A percentile compares a stretch with the other conserved stretches of the same genome.
These are phyloP conservation scores for Mycena sp. DNA, from an alignment of 1,284 basidiomycete species.

Conservation along the genomic window DNA sequence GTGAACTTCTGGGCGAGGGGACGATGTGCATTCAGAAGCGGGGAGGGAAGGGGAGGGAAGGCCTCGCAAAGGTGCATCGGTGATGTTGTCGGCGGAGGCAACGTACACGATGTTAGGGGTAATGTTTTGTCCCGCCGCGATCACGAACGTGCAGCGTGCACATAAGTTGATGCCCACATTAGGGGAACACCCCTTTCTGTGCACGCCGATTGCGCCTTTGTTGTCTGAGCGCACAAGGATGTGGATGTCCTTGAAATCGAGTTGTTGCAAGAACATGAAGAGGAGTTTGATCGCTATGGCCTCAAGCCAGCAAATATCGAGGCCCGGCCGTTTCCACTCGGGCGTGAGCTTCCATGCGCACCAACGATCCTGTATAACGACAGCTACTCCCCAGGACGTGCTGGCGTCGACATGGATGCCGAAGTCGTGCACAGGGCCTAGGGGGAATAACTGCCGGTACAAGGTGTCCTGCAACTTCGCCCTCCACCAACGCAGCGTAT, in stretches of 20 bases:
- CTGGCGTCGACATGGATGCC: slow-evolving; percentile 36
- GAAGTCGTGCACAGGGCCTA: slow-evolving; percentile 22
- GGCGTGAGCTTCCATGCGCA: slow-evolving; percentile 11
- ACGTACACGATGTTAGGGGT: slow-evolving; percentile 2
- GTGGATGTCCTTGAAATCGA: background rate
- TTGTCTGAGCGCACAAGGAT: slow-evolving; percentile 41
- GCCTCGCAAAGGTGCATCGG: slow-evolving; percentile 15
- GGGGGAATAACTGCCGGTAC: slow-evolving; percentile 10
- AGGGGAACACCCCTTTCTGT: slow-evolving; percentile 31
- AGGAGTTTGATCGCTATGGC: slow-evolving; percentile 36
- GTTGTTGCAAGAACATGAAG: slow-evolving; percentile 5
- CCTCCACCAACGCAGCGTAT: slow-evolving; percentile 40
- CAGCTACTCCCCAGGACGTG: slow-evolving; percentile 42
- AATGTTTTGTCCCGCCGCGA: background rate
- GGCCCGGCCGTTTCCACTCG: slow-evolving; percentile 30
- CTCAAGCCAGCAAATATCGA: slow-evolving; percentile 43
- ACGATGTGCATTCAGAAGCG: slow-evolving; percentile 2
- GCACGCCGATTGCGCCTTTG: slow-evolving; percentile 39
- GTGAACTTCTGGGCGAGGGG: background rate
- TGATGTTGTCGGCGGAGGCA: slow-evolving; percentile 19
- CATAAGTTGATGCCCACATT: slow-evolving; percentile 28
- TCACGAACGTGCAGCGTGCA: slow-evolving; percentile 13
- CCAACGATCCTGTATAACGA: slow-evolving; percentile 32
- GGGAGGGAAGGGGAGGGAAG: background rate
- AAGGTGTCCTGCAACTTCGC: slow-evolving; percentile 2